These are phyloP conservation scores for Citrus unshiu DNA, from an alignment of 345 rosid genomes.

Conservation along the genomic window DNA sequence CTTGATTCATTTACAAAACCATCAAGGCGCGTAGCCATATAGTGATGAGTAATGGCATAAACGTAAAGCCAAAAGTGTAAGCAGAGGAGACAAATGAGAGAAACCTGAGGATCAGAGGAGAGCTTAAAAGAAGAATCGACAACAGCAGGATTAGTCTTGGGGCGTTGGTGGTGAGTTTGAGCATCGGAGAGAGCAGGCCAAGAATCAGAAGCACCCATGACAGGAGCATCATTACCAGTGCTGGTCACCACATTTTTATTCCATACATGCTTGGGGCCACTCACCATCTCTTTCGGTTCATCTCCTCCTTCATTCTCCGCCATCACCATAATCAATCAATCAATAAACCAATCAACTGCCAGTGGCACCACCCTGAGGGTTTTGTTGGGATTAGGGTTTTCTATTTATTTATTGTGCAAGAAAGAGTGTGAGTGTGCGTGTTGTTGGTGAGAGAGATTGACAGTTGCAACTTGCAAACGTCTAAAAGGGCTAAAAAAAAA, in stretches of 20 bases:
- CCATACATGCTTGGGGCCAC: constrained; percentile 72
- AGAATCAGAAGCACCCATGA: constrained; percentile 66
- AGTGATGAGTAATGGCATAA: not conserved
- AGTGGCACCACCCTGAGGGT: no score
- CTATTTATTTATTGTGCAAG: no score
- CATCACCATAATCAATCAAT: constrained; percentile 35
- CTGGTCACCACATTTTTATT: constrained; percentile 33
- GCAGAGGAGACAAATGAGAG: not conserved
- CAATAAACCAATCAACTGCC: no score
- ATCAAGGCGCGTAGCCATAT: not conserved
- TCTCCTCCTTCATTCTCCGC: constrained; percentile 57
- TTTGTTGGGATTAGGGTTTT: not conserved
- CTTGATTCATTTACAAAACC: not conserved
- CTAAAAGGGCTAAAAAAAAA: not conserved
- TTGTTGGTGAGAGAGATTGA: not conserved
- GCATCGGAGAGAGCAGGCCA: constrained; percentile 90
- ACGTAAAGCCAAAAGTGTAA: no score
- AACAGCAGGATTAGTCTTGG: constrained; percentile 24
- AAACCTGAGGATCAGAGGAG: not conserved
- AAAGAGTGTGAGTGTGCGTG: not conserved
- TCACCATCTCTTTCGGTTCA: constrained; percentile 45
- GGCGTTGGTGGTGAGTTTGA: constrained; percentile 26
- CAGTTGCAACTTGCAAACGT: not conserved
- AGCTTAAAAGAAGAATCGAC: constrained; percentile 14
- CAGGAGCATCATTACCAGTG: constrained; percentile 43